Evolutionary conservation across 495 filamentous ascomycete genomes (phyloP).

Genomic region (Lepidopterella palustris): DNA sequence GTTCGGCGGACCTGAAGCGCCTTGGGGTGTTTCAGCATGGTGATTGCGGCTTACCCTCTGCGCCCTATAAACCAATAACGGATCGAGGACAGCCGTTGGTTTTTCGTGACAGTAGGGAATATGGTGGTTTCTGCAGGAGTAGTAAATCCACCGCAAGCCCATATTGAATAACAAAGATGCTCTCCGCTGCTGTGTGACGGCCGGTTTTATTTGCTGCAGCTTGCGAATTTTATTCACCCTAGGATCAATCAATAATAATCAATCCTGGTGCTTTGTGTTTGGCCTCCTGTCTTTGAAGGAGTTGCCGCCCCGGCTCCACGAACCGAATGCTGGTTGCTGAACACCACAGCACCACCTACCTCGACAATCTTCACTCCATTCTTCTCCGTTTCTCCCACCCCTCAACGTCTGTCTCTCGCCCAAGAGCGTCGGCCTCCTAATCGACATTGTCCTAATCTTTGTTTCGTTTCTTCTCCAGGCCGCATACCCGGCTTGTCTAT

Average conservation of each 20-base stretch:
- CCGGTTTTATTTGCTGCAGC: background rate
- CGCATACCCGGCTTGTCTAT: slow-evolving; percentile 24
- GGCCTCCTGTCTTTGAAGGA: too few relatives aligned
- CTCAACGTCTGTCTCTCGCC: slow-evolving; percentile 8
- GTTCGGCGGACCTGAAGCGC: slow-evolving; percentile 3
- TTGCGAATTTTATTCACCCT: too few relatives aligned
- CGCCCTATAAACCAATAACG: background rate
- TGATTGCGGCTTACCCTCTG: slow-evolving; percentile 10
- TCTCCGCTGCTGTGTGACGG: background rate
- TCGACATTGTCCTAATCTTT: slow-evolving; percentile 21
- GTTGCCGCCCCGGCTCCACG: background rate
- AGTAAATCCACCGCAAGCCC: too few relatives aligned
- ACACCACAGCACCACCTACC: too few relatives aligned
- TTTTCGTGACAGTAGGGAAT: background rate
- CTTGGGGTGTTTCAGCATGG: slow-evolving; percentile 15
- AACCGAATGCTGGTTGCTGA: too few relatives aligned
- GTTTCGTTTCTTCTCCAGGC: slow-evolving; percentile 24
- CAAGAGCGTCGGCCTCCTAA: slow-evolving; percentile 13
- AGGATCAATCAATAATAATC: too few relatives aligned
- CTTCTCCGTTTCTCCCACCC: background rate
- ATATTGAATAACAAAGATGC: too few relatives aligned
- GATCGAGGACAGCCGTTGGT: background rate
- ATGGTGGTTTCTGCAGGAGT: background rate
- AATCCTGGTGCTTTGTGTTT: too few relatives aligned
- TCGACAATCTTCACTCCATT: too few relatives aligned